These are phyloP conservation scores for Botrytis porri DNA, from an alignment of 2,329 filamentous ascomycete genomes.

Conservation along the genomic window DNA sequence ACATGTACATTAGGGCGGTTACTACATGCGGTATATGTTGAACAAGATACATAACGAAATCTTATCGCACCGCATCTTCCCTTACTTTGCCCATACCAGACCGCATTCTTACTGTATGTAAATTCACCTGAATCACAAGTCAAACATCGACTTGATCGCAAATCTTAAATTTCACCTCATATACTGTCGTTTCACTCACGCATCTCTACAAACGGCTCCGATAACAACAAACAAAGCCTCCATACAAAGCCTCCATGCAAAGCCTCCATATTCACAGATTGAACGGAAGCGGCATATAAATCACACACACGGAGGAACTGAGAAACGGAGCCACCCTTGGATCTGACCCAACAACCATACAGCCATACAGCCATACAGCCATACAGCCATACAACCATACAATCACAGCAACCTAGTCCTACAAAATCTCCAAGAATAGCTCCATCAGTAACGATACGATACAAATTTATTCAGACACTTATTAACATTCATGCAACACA, in stretches of 20 bases:
- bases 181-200: neutral
- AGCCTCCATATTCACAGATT: neutral
- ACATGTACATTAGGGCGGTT: neutral
- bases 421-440: slow-evolving; percentile 8
- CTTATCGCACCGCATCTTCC: slow-evolving; percentile 1
- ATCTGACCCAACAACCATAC: slow-evolving; percentile 2
- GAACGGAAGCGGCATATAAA: neutral
- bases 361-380: neutral
- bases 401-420: neutral
- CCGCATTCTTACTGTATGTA: neutral
- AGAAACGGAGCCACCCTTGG: neutral
- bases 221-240: neutral
- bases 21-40: neutral
- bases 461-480: neutral
- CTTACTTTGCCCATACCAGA: neutral
- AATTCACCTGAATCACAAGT: neutral
- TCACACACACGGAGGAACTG: neutral
- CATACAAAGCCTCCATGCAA: neutral
- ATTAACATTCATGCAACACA: slow-evolving; percentile 7
- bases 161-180: neutral
- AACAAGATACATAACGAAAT: slow-evolving; percentile 6
- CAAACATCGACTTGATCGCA: neutral
- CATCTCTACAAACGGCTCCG: neutral
- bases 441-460: neutral
- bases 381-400: neutral